Conservation (phyloP, 768 basidiomycete genomes). For the Suillus hirtellus region DNA sequence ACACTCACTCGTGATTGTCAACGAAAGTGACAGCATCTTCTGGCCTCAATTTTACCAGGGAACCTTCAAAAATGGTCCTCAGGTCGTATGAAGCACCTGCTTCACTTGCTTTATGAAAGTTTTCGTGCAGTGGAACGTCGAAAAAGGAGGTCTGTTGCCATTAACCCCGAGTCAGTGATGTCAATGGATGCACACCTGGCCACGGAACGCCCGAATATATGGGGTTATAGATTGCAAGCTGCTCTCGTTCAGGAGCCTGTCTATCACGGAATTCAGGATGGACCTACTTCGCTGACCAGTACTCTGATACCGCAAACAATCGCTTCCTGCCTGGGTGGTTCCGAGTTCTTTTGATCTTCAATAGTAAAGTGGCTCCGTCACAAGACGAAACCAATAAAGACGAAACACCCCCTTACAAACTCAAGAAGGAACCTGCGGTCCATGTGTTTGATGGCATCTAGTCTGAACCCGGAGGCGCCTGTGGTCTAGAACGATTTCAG, state of each 20-base stretch:
- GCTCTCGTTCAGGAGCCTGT: neutral
- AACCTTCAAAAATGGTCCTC: slow-evolving; percentile 66
- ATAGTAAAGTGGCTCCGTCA: slow-evolving; percentile 5
- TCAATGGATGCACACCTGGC: slow-evolving; percentile 48
- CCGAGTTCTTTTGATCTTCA: slow-evolving; percentile 56
- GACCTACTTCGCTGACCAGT: slow-evolving; percentile 73
- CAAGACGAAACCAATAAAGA: neutral
- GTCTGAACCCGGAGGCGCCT: slow-evolving; percentile 71
- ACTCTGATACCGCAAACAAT: slow-evolving; percentile 77
- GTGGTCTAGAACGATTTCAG: slow-evolving; percentile 50
- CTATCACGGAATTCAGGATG: neutral
- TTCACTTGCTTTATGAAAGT: slow-evolving; percentile 77
- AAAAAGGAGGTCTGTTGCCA: slow-evolving; percentile 76
- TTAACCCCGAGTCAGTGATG: slow-evolving; percentile 4
- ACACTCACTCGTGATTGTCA: slow-evolving; percentile 83
- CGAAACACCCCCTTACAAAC: slow-evolving; percentile 52
- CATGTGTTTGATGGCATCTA: slow-evolving; percentile 92
- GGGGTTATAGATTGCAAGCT: slow-evolving; percentile 54
- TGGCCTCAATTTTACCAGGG: slow-evolving; percentile 67
- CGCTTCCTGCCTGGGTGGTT: slow-evolving; percentile 40
- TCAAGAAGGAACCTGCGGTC: slow-evolving; percentile 67
- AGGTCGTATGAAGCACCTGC: slow-evolving; percentile 71
- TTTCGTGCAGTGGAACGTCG: slow-evolving; percentile 87
- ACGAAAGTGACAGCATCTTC: slow-evolving; percentile 88
- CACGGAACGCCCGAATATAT: slow-evolving; percentile 62